Evolutionary conservation across 2,329 filamentous ascomycete genomes (phyloP).

Genomic region (Claviceps digitariae): DNA sequence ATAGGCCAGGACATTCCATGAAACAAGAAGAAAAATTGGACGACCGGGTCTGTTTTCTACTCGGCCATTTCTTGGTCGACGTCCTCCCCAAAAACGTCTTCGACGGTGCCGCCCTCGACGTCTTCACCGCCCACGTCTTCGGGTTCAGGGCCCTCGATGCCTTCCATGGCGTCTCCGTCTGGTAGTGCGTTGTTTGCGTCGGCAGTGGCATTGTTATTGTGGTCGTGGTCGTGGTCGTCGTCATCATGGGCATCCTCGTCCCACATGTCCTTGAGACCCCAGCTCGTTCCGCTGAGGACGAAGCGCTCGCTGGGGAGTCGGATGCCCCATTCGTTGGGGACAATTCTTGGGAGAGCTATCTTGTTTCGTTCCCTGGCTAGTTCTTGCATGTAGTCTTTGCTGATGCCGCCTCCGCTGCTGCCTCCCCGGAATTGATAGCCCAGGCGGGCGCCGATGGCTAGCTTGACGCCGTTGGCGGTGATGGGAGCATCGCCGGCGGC

Average conservation of each 20-base stretch:
- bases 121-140: constrained; percentile 33
- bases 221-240: constrained; percentile 26
- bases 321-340: constrained; percentile 53
- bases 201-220: constrained; percentile 23
- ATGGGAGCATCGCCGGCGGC: constrained; percentile 43
- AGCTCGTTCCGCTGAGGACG: constrained; percentile 51
- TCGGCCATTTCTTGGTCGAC: constrained; percentile 45
- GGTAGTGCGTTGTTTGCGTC: constrained; percentile 13
- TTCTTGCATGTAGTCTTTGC: constrained; percentile 66
- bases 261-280: constrained; percentile 50
- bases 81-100: constrained; percentile 41
- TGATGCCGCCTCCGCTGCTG: constrained; percentile 38
- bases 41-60: no score
- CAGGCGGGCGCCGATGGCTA: constrained; percentile 57
- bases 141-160: constrained; percentile 26
- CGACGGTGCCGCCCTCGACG: constrained; percentile 35
- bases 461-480: constrained; percentile 51
- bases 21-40: no score
- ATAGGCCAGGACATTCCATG: no score
- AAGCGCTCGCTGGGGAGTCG: constrained; percentile 55
- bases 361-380: constrained; percentile 60
- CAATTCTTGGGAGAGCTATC: constrained; percentile 47
- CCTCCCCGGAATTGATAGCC: constrained; percentile 54
- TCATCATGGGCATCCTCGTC: constrained; percentile 31
- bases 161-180: constrained; percentile 34